phyloP scores from a whole-genome alignment of 129 eudicot species.

The Glebionis coronaria region DNA sequence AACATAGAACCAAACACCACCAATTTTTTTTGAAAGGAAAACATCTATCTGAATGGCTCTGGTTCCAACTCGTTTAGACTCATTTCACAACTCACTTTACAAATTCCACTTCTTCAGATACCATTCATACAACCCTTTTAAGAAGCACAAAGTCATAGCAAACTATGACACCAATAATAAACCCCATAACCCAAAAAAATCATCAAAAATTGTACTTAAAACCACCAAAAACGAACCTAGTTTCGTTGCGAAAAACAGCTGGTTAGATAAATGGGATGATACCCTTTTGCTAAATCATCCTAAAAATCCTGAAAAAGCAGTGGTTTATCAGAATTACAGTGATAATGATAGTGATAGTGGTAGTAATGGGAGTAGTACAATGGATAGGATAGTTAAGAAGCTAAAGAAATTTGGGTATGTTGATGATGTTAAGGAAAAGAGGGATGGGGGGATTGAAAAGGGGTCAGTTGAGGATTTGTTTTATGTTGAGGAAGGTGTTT shows the following conservation, averaged over 20 bases:
- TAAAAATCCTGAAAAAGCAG: constrained; percentile 37
- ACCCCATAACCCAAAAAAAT: constrained; percentile 34
- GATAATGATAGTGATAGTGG: constrained; percentile 32
- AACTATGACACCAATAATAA: constrained; percentile 22
- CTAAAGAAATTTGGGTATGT: constrained; percentile 77
- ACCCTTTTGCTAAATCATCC: constrained; percentile 38
- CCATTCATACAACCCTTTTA: constrained; percentile 38
- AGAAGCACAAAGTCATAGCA: constrained; percentile 37
- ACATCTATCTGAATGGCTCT: constrained; percentile 37
- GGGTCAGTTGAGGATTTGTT: constrained; percentile 94
- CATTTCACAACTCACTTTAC: constrained; percentile 57
- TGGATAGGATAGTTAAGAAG: constrained; percentile 80
- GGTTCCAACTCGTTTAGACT: constrained; percentile 53
- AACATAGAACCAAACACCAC: too few species aligned
- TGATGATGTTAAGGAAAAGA: constrained; percentile 45
- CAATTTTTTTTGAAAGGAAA: neutral
- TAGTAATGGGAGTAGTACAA: constrained; percentile 47
- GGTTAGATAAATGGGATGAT: constrained; percentile 80
- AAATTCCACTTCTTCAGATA: constrained; percentile 71
- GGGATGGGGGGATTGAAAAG: constrained; percentile 49
- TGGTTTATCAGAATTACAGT: constrained; percentile 26
- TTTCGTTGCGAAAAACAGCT: constrained; percentile 27
- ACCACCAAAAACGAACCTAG: constrained; percentile 27
- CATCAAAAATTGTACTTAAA: constrained; percentile 34
- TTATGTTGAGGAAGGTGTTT: constrained; percentile 77